Evolutionary conservation across 441 rosid species (phyloP).

Genomic region (Monsonia emarginata): DNA sequence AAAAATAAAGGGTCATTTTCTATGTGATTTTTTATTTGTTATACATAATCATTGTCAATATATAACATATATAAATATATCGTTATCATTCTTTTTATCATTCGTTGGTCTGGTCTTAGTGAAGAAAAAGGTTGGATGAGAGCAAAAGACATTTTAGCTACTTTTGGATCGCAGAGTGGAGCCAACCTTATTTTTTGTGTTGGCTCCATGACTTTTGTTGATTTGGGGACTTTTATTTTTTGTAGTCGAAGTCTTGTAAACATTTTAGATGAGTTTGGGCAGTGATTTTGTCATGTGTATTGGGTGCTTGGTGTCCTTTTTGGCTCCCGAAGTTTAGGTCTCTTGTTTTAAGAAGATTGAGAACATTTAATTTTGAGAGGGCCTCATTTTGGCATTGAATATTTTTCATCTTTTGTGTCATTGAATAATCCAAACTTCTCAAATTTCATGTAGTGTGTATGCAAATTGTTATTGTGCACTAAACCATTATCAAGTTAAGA

Average conservation of each 20-base stretch:
- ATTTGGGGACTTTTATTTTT: conserved; percentile 5
- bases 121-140: conserved; percentile 1
- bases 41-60: not conserved
- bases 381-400: too few species aligned
- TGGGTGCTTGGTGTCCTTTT: not conserved
- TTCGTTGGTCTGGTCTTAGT: not conserved
- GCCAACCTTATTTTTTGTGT: conserved; percentile 6
- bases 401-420: too few species aligned
- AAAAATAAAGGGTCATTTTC: not conserved
- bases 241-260: conserved; percentile 2
- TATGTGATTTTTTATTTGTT: not conserved
- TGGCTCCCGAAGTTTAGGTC: too few species aligned
- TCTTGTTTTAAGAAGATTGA: not conserved
- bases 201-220: conserved; percentile 3
- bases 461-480: too few species aligned
- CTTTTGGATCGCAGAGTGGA: not conserved
- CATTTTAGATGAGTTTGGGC: not conserved
- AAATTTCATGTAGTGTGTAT: too few species aligned
- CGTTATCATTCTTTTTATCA: not conserved
- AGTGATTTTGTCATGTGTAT: not conserved
- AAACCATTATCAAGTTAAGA: too few species aligned
- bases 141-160: not conserved
- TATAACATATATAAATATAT: too few species aligned
- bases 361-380: too few species aligned
- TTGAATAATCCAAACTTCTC: too few species aligned